Conservation (phyloP, 345 rosid genomes). For the Gynandropsis gynandra region DNA sequence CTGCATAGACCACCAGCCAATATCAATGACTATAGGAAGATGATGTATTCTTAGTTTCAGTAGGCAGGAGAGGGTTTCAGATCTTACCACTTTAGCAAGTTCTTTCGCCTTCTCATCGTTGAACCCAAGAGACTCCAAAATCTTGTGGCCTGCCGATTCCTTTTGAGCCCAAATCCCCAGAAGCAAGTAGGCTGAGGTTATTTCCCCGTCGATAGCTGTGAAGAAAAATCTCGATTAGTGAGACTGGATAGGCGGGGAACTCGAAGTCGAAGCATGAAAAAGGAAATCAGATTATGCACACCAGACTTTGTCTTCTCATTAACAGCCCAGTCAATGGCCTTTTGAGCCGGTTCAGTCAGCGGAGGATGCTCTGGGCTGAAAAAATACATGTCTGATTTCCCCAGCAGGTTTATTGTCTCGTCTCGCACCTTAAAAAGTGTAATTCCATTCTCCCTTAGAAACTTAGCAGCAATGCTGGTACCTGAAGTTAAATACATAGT, state of each 20-base stretch:
- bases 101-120: constrained; percentile 78
- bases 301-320: constrained; percentile 86
- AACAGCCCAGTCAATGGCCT: constrained; percentile 80
- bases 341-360: constrained; percentile 72
- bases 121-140: constrained; percentile 60
- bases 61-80: background rate
- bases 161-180: constrained; percentile 76
- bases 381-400: constrained; percentile 68
- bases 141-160: constrained; percentile 69
- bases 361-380: constrained; percentile 86
- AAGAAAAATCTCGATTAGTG: constrained; percentile 14
- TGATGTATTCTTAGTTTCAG: background rate
- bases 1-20: constrained; percentile 37
- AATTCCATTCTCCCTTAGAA: constrained; percentile 69
- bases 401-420: constrained; percentile 61
- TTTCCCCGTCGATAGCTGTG: constrained; percentile 65
- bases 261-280: background rate
- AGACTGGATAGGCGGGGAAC: background rate
- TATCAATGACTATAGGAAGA: constrained; percentile 3
- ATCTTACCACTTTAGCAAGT: constrained; percentile 55
- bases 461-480: constrained; percentile 80
- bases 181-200: constrained; percentile 64
- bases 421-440: constrained; percentile 67
- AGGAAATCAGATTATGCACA: constrained; percentile 19
- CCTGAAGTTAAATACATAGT: constrained; percentile 34